These are phyloP conservation scores for Gracilaria domingensis DNA, from an alignment of 23 red algal species.

Conservation along the genomic window DNA sequence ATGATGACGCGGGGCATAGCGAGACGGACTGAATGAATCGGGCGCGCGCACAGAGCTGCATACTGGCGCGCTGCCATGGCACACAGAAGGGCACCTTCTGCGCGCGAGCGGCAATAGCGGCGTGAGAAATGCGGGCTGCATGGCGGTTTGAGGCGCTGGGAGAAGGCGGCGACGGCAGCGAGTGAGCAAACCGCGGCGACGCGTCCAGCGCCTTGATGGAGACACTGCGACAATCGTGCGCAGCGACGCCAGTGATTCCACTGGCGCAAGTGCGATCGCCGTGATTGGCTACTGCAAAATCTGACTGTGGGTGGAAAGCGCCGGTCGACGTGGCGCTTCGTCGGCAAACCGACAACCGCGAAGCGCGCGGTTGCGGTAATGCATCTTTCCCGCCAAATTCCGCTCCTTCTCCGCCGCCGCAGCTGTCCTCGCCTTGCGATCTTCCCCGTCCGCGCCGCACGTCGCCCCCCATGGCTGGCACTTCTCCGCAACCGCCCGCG, in stretches of 20 bases:
- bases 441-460: too few species aligned
- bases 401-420: constrained; percentile 3
- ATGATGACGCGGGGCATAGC: background rate
- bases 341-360: background rate
- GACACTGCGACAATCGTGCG: too few species aligned
- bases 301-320: constrained; percentile 5
- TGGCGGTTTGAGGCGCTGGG: background rate
- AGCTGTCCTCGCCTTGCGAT: too few species aligned
- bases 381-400: constrained; percentile 32
- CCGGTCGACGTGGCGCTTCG: background rate
- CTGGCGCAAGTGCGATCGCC: background rate
- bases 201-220: too few species aligned
- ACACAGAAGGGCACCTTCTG: background rate
- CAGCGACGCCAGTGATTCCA: background rate
- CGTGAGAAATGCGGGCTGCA: background rate
- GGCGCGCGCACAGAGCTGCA: constrained; percentile 20
- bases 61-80: background rate
- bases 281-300: constrained; percentile 33
- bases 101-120: background rate
- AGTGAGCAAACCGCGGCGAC: background rate
- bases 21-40: constrained; percentile 38
- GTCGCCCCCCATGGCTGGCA: constrained; percentile 6
- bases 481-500: constrained; percentile 21
- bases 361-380: background rate
- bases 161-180: background rate